Percentiles rank a stretch among this genome's conserved stretches.
Conservation (phyloP, 306 rosid species). For the Cucurbita maxima region DNA sequence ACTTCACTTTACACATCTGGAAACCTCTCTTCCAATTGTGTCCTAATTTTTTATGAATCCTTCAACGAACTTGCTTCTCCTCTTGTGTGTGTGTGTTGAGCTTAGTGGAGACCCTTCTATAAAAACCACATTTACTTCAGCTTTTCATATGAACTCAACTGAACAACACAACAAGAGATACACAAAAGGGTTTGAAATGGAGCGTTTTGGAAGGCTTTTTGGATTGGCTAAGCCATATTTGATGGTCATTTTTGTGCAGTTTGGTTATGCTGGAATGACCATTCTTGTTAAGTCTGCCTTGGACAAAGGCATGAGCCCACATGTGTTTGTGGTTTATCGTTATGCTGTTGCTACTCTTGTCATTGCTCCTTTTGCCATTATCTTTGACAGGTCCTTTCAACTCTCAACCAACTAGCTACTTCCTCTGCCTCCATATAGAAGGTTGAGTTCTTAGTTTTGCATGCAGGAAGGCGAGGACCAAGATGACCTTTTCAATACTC, state of each 20-base stretch:
- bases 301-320: constrained; percentile 38
- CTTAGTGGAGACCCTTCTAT: background rate
- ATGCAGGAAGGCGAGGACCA: constrained; percentile 33
- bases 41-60: background rate
- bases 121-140: background rate
- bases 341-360: constrained; percentile 24
- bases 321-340: constrained; percentile 30
- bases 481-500: constrained; percentile 24
- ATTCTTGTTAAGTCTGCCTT: constrained; percentile 25
- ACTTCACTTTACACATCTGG: background rate
- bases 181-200: constrained; percentile 4
- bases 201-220: constrained; percentile 3
- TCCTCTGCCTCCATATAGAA: background rate
- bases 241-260: constrained; percentile 26
- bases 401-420: background rate
- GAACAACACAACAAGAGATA: background rate
- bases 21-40: background rate
- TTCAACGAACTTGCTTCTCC: background rate
- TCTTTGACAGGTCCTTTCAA: constrained; percentile 23
- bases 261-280: constrained; percentile 35
- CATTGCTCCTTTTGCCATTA: constrained; percentile 32
- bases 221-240: constrained; percentile 19
- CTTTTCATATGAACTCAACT: too few relatives aligned
- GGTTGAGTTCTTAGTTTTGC: background rate
- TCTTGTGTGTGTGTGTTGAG: background rate